Conservation (phyloP, 2,329 filamentous ascomycete species). For the Epichloe sibirici region DNA sequence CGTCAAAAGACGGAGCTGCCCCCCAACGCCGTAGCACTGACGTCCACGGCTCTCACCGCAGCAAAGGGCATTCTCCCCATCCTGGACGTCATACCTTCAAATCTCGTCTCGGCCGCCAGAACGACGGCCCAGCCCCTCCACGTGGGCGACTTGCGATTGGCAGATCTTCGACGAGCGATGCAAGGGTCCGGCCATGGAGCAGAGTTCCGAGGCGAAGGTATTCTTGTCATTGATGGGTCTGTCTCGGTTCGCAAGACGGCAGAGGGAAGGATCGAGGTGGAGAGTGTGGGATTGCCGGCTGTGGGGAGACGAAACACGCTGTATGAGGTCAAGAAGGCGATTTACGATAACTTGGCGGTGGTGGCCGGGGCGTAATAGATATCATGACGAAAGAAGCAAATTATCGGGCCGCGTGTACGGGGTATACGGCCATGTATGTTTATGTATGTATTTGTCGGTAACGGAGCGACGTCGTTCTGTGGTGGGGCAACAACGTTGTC, state of each 20-base stretch:
- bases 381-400: too few species aligned
- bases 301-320: conserved; percentile 50
- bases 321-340: conserved; percentile 76
- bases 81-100: conserved; percentile 42
- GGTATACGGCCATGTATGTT: too few species aligned
- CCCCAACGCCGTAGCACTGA: conserved; percentile 11
- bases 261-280: conserved; percentile 78
- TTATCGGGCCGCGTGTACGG: too few species aligned
- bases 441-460: too few species aligned
- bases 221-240: conserved; percentile 73
- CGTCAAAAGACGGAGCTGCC: conserved; percentile 33
- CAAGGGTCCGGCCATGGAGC: conserved; percentile 71
- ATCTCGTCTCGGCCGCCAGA: conserved; percentile 58
- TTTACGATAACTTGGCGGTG: conserved; percentile 88
- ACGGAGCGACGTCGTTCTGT: too few species aligned
- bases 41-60: conserved; percentile 7
- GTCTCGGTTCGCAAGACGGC: conserved; percentile 83
- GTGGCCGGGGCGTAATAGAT: conserved; percentile 54
- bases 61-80: conserved; percentile 27
- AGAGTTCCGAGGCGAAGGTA: conserved; percentile 89
- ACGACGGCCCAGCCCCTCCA: conserved; percentile 79
- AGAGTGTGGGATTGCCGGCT: conserved; percentile 50
- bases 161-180: conserved; percentile 78
- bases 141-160: conserved; percentile 82
- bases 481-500: too few species aligned